Conservation (phyloP, 163 green algal genomes). For the Dunaliella salina region DNA sequence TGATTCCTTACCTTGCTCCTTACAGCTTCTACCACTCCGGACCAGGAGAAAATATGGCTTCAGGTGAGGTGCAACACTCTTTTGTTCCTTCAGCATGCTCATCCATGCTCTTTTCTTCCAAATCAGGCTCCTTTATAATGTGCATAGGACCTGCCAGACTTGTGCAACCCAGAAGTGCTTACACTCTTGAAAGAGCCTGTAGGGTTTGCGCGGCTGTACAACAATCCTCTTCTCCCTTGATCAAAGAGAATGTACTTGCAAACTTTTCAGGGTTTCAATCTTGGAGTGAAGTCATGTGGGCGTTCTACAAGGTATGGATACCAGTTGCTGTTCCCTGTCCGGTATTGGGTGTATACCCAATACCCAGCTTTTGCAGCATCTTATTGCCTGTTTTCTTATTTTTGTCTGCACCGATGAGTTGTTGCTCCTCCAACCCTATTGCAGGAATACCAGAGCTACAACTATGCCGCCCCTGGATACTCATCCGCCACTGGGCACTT, state of each 20-base stretch:
- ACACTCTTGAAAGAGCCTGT: too few species aligned
- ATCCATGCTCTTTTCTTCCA: too few species aligned
- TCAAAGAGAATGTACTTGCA: not conserved
- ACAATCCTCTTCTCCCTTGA: not conserved
- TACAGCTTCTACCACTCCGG: not conserved
- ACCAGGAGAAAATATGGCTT: not conserved
- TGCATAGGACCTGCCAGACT: too few species aligned
- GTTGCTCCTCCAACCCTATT: not conserved
- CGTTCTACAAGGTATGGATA: not conserved
- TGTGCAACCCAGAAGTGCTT: too few species aligned
- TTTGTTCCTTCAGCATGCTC: too few species aligned
- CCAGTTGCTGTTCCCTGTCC: not conserved
- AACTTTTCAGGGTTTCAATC: not conserved
- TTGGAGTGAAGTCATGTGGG: not conserved
- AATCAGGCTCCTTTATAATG: too few species aligned
- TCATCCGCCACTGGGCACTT: constrained; percentile 5
- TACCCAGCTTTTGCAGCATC: too few species aligned
- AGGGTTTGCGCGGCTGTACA: not conserved
- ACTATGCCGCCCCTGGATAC: not conserved
- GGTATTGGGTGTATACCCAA: too few species aligned
- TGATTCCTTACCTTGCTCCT: too few species aligned
- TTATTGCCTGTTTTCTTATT: too few species aligned
- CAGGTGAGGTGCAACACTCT: not conserved
- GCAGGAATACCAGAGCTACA: constrained; percentile 8
- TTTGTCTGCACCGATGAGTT: too few species aligned